These are phyloP conservation scores for Monosporascus sp. DNA, from an alignment of 2,329 filamentous ascomycete genomes.

Conservation along the genomic window DNA sequence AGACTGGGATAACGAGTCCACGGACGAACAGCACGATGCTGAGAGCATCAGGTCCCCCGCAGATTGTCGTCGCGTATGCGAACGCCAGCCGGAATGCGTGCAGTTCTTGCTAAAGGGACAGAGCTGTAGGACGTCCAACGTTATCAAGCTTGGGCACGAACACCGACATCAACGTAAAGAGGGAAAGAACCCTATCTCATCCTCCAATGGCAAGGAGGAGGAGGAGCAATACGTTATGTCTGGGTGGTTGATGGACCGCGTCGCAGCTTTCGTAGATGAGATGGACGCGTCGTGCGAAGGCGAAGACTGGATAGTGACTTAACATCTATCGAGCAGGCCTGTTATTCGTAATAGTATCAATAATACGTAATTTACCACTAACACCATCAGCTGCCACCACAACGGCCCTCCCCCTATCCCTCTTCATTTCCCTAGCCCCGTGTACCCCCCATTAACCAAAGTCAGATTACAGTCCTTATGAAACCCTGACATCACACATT, in stretches of 20 bases:
- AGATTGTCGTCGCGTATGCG: constrained; percentile 21
- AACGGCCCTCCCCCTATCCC: no score
- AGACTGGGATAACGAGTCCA: constrained; percentile 29
- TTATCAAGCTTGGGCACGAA: constrained; percentile 20
- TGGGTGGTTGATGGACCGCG: constrained; percentile 26
- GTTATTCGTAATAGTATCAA: no score
- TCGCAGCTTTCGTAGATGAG: constrained; percentile 18
- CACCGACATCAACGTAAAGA: constrained; percentile 2
- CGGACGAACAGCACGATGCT: constrained; percentile 12
- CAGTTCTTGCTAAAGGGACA: constrained; percentile 24
- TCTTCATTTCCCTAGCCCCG: no score
- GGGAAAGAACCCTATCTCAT: not conserved
- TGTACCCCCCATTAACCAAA: no score
- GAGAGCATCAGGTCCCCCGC: constrained; percentile 13
- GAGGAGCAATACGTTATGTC: constrained; percentile 14
- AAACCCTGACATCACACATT: no score
- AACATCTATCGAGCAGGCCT: not conserved
- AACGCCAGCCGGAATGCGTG: constrained; percentile 20
- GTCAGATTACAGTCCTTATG: no score
- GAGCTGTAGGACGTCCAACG: constrained; percentile 22
- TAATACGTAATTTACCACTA: no score
- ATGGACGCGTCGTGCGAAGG: constrained; percentile 20
- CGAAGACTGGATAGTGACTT: constrained; percentile 19
- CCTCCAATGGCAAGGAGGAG: constrained; percentile 1
- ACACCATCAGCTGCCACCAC: no score